Evolutionary conservation across 306 rosid species (phyloP), one percentile per base, ranked within the genome.

Genomic region (Castanea mollissima): DNA sequence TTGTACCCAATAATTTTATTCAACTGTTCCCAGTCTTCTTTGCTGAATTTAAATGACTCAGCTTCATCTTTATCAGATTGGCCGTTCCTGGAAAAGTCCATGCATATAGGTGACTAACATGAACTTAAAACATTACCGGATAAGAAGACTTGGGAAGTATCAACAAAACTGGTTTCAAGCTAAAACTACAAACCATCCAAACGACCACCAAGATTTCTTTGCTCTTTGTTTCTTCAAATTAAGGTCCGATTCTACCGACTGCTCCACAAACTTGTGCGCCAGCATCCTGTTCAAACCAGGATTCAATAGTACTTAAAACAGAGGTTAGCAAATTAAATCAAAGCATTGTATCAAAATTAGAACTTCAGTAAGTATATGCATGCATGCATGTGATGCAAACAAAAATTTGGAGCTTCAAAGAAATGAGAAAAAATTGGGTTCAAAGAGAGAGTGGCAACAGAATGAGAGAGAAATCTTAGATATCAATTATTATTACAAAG

Each of bases 1-100:
- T 87, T 95, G 69, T 95, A 93, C 80, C 99, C 99, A n/a, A 95
- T 95, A 84, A 95, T 86, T 86, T 85, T 81, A 87, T 93, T 95
- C 79, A 95, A 81, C 72, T 65, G 96, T 73, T 91, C 87, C 99
- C 92, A 93, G 77, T 95, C 99, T 85, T 95, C 98, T 73, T 91
- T 94, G 9, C 88, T 82, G 87, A 95, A 93, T 77, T 78, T 82
- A 82, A 93, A 88, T 79, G 87, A 90, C 76, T 91, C 98, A 49
- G 75, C 86, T 65, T 90, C 94, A 74, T 88, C 98, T 87, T 81
- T 88, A 55, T 78, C 51, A 74, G 99, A 88, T 78, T 91, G 82
- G 81, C 71, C 78, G 32, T 79, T 81, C 97, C 99, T 95, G 93
- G 56, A 67, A 64, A 67, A 67, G 83, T 60, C 65, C 64, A 75